phyloP scores from a whole-genome alignment of 2,329 filamentous ascomycete species.

The Penicillium sp. region DNA sequence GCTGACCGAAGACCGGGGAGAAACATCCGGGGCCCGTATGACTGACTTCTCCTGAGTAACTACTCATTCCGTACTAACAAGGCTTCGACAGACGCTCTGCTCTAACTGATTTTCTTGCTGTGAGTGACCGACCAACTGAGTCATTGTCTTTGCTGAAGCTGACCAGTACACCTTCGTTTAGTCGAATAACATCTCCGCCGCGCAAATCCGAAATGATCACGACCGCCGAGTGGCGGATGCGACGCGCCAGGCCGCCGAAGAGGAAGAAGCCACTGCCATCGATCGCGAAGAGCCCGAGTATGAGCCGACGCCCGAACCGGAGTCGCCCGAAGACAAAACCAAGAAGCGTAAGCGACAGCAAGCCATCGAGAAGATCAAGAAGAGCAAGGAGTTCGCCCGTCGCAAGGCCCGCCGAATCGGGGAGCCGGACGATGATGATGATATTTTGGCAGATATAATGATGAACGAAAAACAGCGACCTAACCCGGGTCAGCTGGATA shows the following conservation, averaged over 20 bases:
- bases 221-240: conserved; percentile 51
- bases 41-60: conserved; percentile 21
- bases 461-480: conserved; percentile 55
- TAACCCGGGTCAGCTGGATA: conserved; percentile 78
- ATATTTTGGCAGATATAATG: conserved; percentile 47
- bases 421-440: conserved; percentile 44
- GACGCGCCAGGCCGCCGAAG: conserved; percentile 36
- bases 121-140: conserved; percentile 33
- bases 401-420: conserved; percentile 42
- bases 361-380: conserved; percentile 46
- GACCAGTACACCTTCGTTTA: conserved; percentile 19
- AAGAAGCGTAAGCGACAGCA: conserved; percentile 57
- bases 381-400: conserved; percentile 49
- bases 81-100: conserved; percentile 52
- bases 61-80: conserved; percentile 14
- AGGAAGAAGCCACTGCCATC: conserved; percentile 28
- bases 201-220: conserved; percentile 58
- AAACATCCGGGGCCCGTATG: conserved; percentile 47
- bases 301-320: conserved; percentile 30
- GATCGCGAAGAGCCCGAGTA: conserved; percentile 32
- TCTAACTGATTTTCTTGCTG: conserved; percentile 63
- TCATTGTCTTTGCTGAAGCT: neutral
- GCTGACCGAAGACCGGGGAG: conserved; percentile 28
- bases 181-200: conserved; percentile 63
- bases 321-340: conserved; percentile 35